Conservation (phyloP, 805 yeast genomes). For the Schwanniomyces polymorphus region DNA sequence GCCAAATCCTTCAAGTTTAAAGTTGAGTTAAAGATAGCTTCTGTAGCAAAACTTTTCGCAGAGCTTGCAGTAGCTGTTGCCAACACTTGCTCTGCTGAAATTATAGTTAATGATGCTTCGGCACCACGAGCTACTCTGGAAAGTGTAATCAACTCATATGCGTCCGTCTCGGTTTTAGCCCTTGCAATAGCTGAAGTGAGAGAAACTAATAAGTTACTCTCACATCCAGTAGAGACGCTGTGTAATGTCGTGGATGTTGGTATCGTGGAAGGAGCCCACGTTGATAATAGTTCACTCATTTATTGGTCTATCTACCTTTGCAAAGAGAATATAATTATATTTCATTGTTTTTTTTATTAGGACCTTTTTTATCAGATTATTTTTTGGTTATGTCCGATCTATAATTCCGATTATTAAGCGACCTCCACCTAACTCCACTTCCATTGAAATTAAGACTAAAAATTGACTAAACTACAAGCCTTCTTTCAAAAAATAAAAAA, state of each 20-base stretch:
- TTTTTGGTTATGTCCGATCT: not conserved
- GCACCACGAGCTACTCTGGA: conserved; percentile 32
- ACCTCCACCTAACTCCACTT: not conserved
- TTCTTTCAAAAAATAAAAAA: not conserved
- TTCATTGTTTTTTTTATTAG: too few relatives aligned
- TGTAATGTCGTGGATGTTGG: conserved; percentile 29
- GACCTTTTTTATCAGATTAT: not conserved
- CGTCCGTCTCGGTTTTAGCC: conserved; percentile 20
- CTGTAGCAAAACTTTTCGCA: conserved; percentile 28
- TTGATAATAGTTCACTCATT: not conserved
- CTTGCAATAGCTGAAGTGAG: conserved; percentile 15
- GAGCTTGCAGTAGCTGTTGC: conserved; percentile 38
- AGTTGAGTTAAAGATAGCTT: conserved; percentile 31
- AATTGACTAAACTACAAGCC: not conserved
- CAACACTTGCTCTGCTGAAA: conserved; percentile 32
- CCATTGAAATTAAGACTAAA: not conserved
- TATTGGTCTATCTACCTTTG: not conserved
- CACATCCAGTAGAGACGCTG: conserved; percentile 23
- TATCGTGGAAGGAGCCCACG: conserved; percentile 24
- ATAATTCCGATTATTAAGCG: not conserved
- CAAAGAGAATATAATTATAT: too few relatives aligned
- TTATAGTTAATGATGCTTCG: conserved; percentile 34
- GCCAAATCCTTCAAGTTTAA: conserved; percentile 30
- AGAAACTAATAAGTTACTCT: conserved; percentile 18
- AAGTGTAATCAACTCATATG: conserved; percentile 15